phyloP scores from a whole-genome alignment of 257 asterid genomes.

The Plantago ovata region DNA sequence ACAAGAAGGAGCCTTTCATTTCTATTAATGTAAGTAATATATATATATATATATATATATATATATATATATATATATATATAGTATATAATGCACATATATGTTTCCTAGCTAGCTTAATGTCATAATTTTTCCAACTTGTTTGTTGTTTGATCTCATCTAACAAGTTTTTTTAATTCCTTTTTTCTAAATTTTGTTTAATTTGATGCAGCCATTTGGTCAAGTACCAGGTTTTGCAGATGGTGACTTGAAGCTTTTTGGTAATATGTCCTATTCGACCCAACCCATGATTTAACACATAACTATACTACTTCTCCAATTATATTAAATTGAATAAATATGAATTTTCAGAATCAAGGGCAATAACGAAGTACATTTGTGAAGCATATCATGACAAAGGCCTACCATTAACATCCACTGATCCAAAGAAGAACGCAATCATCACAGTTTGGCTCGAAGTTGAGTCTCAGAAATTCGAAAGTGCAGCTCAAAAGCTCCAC shows the following conservation, averaged over 20 bases:
- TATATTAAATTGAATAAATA: too few species aligned
- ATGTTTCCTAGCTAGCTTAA: too few species aligned
- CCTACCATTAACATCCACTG: slow-evolving; percentile 16
- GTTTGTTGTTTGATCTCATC: too few species aligned
- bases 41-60: too few species aligned
- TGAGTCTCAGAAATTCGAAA: slow-evolving; percentile 30
- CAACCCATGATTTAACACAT: too few species aligned
- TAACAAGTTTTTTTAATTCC: too few species aligned
- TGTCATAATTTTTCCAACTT: too few species aligned
- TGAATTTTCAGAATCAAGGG: slow-evolving; percentile 43
- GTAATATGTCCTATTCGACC: slow-evolving; percentile 7
- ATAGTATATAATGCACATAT: too few species aligned
- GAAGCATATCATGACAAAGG: slow-evolving; percentile 39
- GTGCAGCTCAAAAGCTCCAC: slow-evolving; percentile 19
- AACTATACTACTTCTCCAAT: too few species aligned
- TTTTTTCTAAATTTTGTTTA: background rate
- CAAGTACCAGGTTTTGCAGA: slow-evolving; percentile 43
- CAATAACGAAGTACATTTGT: slow-evolving; percentile 36
- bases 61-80: too few species aligned
- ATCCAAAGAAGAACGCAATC: slow-evolving; percentile 31
- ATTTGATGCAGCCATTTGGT: slow-evolving; percentile 39
- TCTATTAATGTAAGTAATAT: slow-evolving; percentile 36
- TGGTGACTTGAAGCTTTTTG: slow-evolving; percentile 42
- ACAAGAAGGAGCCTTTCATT: slow-evolving; percentile 39
- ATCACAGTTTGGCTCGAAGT: slow-evolving; percentile 34